phyloP scores from a whole-genome alignment of 2,329 filamentous ascomycete species.

The Cercospora janseana region DNA sequence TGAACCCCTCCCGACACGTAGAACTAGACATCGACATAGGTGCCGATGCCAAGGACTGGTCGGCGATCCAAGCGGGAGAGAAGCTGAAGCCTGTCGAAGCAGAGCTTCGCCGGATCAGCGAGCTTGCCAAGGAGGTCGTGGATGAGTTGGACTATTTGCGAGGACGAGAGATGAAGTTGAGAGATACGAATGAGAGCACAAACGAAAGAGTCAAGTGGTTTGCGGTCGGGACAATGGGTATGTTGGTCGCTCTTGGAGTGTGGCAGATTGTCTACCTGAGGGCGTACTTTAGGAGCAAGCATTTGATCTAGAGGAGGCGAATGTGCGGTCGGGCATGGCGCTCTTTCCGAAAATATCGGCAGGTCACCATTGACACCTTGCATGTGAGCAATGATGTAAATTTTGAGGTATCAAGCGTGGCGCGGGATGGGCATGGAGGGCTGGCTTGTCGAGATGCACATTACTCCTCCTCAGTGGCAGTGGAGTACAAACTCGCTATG shows the following conservation, averaged over 20 bases:
- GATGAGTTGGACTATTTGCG: constrained; percentile 95
- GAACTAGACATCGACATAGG: constrained; percentile 96
- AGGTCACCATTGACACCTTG: no score
- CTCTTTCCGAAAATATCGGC: no score
- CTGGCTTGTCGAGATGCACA: no score
- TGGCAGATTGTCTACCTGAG: constrained; percentile 99
- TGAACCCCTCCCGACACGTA: constrained; percentile 64
- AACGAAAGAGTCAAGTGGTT: constrained; percentile 99
- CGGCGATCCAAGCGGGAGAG: constrained; percentile 89
- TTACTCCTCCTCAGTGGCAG: no score
- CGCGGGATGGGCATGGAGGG: no score
- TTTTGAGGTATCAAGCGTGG: no score
- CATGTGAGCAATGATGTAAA: no score
- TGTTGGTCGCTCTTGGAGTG: constrained; percentile 81
- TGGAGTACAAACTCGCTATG: no score
- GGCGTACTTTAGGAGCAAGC: constrained; percentile 84
- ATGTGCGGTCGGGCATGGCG: no score
- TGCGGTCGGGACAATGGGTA: constrained; percentile 86
- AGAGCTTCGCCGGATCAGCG: constrained; percentile 88
- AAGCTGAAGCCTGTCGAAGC: constrained; percentile 97
- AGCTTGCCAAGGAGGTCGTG: constrained; percentile 84
- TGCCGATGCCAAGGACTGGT: constrained; percentile 97
- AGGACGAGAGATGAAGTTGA: constrained; percentile 83
- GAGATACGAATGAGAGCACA: constrained; percentile 99
- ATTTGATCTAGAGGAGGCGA: constrained; percentile 46